Evolutionary conservation across 176 grass and related monocot genomes (phyloP), one percentile per base, ranked within the genome.

Genomic region (Aegilops tauschii): DNA sequence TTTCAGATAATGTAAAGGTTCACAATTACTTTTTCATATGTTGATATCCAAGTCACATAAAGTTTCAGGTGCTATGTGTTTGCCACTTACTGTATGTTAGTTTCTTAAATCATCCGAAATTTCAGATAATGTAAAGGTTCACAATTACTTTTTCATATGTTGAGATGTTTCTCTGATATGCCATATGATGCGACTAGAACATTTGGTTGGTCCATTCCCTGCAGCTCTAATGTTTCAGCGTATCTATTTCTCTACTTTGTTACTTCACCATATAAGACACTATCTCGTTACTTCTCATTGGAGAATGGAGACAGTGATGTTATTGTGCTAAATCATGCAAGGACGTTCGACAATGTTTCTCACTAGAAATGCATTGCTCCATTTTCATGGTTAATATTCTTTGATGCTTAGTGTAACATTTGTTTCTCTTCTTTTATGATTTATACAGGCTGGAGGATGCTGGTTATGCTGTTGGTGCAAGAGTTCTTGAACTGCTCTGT

Each of bases 401-500:
- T 40, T 18, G 3, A 16, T 20, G 36, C 10, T 75, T 11, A 12
- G 12, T 13, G n/a, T 76, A 20, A 82, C 47, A 80, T 79, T 2
- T 86, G 6, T 42, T 87, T 84, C 73, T 83, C 71, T 35, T 81
- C 14, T 76, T 80, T 56, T 76, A 65, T 77, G 21, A 80, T 76
- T 87, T 83, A 69, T 87, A 44, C 74, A 98, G 93, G 88, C 90
- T 94, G 69, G 97, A 98, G 88, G 94, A 98, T 85, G 92, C 97
- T 80, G 97, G 97, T 64, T 98, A 96, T 91, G 92, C 92, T 87
- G 92, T 98, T 79, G 96, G 96, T 76, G 92, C 92, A 73, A 96
- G 97, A 92, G 89, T 96, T 76, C 94, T 98, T 77, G 97, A 98
- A 88, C 94, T 98, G 80, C 90, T 98, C 8, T 98, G 94, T 77